These are phyloP conservation scores for Eucalyptus marginata DNA, from an alignment of 345 rosid genomes.

Conservation along the genomic window DNA sequence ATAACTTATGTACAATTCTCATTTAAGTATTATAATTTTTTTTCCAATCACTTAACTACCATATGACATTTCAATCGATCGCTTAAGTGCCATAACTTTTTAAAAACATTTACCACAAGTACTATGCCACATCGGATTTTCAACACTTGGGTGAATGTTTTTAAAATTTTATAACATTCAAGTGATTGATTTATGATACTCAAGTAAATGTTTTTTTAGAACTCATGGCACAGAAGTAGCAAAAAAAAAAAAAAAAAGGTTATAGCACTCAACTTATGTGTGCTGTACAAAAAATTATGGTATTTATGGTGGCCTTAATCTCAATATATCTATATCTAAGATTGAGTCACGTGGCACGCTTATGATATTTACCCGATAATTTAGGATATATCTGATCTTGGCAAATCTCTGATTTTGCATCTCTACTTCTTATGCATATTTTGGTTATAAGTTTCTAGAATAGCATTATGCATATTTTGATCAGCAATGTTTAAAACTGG, in stretches of 20 bases:
- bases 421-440: neutral
- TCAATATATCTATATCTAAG: neutral
- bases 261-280: no score
- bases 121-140: neutral
- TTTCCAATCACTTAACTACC: no score
- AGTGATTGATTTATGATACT: no score
- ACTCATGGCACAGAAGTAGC: neutral
- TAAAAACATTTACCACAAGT: neutral
- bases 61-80: no score
- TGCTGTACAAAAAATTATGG: no score
- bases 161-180: neutral
- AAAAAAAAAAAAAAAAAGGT: no score
- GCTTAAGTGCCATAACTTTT: no score
- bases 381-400: neutral
- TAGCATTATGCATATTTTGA: neutral
- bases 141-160: neutral
- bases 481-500: neutral
- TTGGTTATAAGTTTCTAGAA: no score
- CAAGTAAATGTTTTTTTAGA: neutral
- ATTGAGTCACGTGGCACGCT: neutral
- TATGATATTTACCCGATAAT: neutral
- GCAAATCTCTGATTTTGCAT: neutral
- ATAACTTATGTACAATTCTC: neutral
- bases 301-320: neutral
- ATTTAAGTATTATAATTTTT: no score